Evolutionary conservation across 2,329 filamentous ascomycete species (phyloP).

Genomic region (Geoglossum cookeanum): DNA sequence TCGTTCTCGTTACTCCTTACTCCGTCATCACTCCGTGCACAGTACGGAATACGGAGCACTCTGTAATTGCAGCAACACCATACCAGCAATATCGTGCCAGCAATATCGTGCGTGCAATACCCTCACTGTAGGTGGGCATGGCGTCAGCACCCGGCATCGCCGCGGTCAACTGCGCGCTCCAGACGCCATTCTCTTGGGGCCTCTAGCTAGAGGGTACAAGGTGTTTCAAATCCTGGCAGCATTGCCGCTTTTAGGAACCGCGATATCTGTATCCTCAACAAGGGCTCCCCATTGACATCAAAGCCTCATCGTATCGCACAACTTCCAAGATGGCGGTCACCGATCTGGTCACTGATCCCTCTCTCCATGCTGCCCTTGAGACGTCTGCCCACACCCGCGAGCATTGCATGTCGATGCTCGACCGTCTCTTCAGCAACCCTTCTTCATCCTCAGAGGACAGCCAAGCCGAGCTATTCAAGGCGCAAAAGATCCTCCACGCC

Average conservation of each 20-base stretch:
- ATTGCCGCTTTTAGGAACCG: neutral
- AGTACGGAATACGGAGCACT: neutral
- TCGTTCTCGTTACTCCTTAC: too few species aligned
- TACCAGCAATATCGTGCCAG: too few species aligned
- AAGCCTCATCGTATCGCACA: neutral
- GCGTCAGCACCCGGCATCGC: too few species aligned
- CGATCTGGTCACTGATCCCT: slow-evolving; percentile 45
- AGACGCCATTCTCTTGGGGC: too few species aligned
- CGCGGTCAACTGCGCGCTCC: too few species aligned
- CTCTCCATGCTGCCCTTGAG: slow-evolving; percentile 48
- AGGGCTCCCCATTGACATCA: too few species aligned
- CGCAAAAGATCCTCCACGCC: slow-evolving; percentile 64
- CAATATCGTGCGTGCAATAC: too few species aligned
- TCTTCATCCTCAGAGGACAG: slow-evolving; percentile 27
- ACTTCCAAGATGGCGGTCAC: slow-evolving; percentile 32
- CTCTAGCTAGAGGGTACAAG: too few species aligned
- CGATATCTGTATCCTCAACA: neutral
- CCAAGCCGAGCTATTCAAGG: slow-evolving; percentile 44
- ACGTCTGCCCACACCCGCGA: slow-evolving; percentile 54
- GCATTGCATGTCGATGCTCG: slow-evolving; percentile 42
- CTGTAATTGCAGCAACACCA: too few species aligned
- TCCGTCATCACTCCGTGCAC: too few species aligned
- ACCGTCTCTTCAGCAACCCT: slow-evolving; percentile 22
- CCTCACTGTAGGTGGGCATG: too few species aligned
- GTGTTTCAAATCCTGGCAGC: too few species aligned